A percentile compares a stretch with the other conserved stretches of the same genome.
These are phyloP conservation scores for Petrea volubilis DNA, from an alignment of 257 asterid genomes.

Conservation along the genomic window DNA sequence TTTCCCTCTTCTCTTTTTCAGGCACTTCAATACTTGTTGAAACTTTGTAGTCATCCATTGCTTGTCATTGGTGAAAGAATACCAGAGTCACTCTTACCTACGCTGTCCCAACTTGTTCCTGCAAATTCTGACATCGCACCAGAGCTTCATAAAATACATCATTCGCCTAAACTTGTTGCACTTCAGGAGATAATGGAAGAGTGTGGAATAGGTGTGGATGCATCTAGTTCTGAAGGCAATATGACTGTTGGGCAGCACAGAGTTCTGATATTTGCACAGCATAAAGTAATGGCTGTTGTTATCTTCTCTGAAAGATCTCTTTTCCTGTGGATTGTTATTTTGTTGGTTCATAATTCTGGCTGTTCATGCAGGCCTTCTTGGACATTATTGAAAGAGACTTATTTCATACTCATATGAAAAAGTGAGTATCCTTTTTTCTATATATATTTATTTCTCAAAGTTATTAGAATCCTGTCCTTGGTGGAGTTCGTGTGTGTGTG, in stretches of 20 bases:
- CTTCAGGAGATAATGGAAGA: slow-evolving; percentile 99
- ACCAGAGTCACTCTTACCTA: slow-evolving; percentile 69
- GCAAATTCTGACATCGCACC: slow-evolving; percentile 59
- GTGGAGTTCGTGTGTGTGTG: not conserved
- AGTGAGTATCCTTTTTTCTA: slow-evolving; percentile 50
- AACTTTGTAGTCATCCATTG: slow-evolving; percentile 97
- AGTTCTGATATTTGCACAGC: slow-evolving; percentile 97
- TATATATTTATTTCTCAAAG: not conserved
- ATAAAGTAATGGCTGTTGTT: slow-evolving; percentile 59
- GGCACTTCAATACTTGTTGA: slow-evolving; percentile 97
- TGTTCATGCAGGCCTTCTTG: slow-evolving; percentile 76
- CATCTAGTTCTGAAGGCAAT: slow-evolving; percentile 77
- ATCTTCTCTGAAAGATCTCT: not conserved
- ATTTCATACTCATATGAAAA: slow-evolving; percentile 83
- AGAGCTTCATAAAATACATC: slow-evolving; percentile 84
- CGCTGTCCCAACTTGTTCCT: slow-evolving; percentile 78
- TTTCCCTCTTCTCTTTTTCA: slow-evolving; percentile 36
- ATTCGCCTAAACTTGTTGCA: slow-evolving; percentile 96
- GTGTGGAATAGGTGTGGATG: slow-evolving; percentile 96
- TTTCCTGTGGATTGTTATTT: slow-evolving; percentile 6
- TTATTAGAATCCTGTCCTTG: not conserved
- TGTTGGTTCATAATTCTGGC: slow-evolving; percentile 25
- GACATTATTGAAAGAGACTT: slow-evolving; percentile 91
- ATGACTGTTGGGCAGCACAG: slow-evolving; percentile 85
- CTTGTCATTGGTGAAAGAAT: slow-evolving; percentile 82